A percentile compares a stretch with the other conserved stretches of the same genome.
Conservation (phyloP, 768 basidiomycete species). For the Lentinula sp. region DNA sequence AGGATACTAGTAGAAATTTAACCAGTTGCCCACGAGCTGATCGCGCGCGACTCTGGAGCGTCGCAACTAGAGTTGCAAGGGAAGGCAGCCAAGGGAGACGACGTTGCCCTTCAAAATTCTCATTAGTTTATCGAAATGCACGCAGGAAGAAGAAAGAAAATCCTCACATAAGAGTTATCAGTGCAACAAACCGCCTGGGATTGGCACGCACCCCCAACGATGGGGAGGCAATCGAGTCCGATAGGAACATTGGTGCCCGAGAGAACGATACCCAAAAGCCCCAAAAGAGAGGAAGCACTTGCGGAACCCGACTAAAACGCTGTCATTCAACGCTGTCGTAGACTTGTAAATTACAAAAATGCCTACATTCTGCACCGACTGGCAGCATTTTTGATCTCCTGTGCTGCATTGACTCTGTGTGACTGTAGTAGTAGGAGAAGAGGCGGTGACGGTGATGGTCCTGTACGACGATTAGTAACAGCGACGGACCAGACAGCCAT, state of each 20-base stretch:
- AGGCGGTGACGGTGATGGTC: slow-evolving; percentile 10
- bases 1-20: too few relatives aligned
- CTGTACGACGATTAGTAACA: neutral
- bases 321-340: neutral
- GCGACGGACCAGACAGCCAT: neutral
- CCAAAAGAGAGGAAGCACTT: slow-evolving; percentile 15
- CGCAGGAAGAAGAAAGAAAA: neutral
- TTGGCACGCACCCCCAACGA: slow-evolving; percentile 23
- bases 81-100: neutral
- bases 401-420: slow-evolving; percentile 24
- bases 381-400: slow-evolving; percentile 22
- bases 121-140: neutral
- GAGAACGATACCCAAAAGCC: slow-evolving; percentile 25
- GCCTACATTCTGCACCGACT: slow-evolving; percentile 14
- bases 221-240: slow-evolving; percentile 26
- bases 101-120: neutral
- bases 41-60: too few relatives aligned
- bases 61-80: too few relatives aligned
- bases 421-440: slow-evolving; percentile 8
- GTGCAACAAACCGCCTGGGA: slow-evolving; percentile 32
- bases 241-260: slow-evolving; percentile 18
- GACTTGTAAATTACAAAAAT: neutral
- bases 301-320: neutral
- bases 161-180: slow-evolving; percentile 28
- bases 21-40: too few relatives aligned